These are phyloP conservation scores for Thielaviopsis populi DNA, from an alignment of 2,329 filamentous ascomycete genomes.

Conservation along the genomic window DNA sequence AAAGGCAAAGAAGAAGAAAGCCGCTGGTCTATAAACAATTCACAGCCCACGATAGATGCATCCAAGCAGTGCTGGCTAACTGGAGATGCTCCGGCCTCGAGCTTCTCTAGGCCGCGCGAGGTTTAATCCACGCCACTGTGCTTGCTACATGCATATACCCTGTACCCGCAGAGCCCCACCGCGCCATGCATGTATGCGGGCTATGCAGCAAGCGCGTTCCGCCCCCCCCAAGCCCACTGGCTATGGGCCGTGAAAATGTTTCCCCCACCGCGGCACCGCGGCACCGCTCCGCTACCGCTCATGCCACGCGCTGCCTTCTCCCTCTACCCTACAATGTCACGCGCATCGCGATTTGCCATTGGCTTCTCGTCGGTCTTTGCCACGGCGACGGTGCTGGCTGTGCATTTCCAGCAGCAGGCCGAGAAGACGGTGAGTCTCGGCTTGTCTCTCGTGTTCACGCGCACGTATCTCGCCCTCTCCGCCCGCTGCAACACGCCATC, in stretches of 20 bases:
- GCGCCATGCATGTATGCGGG: background rate
- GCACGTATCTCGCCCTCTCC: too few relatives aligned
- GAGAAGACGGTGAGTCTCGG: constrained; percentile 71
- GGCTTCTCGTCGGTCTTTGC: constrained; percentile 63
- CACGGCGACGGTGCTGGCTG: constrained; percentile 61
- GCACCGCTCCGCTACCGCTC: background rate
- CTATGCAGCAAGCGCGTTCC: background rate
- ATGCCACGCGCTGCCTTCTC: background rate
- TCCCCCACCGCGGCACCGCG: background rate
- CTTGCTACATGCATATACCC: background rate
- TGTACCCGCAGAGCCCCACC: background rate
- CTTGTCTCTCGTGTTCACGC: background rate
- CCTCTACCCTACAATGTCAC: constrained; percentile 51
- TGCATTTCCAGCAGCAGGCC: constrained; percentile 74
- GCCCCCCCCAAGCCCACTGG: background rate
- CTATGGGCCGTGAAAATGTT: background rate
- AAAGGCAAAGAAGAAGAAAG: background rate
- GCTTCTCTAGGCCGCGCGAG: constrained; percentile 4
- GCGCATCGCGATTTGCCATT: constrained; percentile 75
- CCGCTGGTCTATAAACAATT: background rate
- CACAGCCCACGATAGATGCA: background rate
- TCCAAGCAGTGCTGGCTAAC: background rate
- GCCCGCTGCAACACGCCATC: too few relatives aligned
- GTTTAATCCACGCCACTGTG: constrained; percentile 3
- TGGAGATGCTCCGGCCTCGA: background rate